Percentiles rank a stretch among this genome's conserved stretches.
Evolutionary conservation across 306 rosid genomes (phyloP).

Genomic region (Cercis canadensis): DNA sequence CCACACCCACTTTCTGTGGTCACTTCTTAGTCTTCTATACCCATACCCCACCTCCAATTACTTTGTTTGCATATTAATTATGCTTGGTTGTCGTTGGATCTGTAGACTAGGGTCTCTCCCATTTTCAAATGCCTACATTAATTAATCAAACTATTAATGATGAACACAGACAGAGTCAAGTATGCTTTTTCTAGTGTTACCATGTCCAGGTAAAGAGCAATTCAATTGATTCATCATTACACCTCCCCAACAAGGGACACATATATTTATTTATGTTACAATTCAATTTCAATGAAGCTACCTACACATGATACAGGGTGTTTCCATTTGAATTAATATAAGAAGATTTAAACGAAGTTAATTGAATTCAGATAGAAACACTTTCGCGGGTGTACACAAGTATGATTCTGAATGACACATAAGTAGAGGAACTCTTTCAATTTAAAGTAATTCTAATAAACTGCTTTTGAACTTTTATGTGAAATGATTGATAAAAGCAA

Average conservation of each 20-base stretch:
- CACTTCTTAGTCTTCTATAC: neutral
- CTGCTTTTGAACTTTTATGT: constrained; percentile 1
- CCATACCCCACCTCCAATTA: neutral
- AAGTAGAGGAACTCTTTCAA: neutral
- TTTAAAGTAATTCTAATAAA: constrained; percentile 14
- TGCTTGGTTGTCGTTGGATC: constrained; percentile 38
- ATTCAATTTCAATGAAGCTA: neutral
- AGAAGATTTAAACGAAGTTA: too few species aligned
- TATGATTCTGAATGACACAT: too few species aligned
- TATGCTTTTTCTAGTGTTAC: too few species aligned
- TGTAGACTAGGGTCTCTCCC: constrained; percentile 11
- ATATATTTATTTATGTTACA: too few species aligned
- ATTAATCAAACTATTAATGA: constrained; percentile 19
- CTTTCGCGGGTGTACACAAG: too few species aligned
- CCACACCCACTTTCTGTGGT: constrained; percentile 20
- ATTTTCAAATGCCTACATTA: constrained; percentile 23
- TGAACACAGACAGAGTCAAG: too few species aligned
- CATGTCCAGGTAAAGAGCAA: constrained; percentile 20
- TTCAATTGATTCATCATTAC: constrained; percentile 29
- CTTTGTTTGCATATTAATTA: neutral
- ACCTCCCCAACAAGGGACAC: neutral
- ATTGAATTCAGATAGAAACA: too few species aligned
- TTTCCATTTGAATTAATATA: too few species aligned
- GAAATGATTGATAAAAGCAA: constrained; percentile 25
- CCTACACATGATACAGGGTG: too few species aligned